Evolutionary conservation across 192 early-diverging fungal genomes (phyloP), one percentile per base, ranked within the genome.

Genomic region (Coemansia brasiliensis): DNA sequence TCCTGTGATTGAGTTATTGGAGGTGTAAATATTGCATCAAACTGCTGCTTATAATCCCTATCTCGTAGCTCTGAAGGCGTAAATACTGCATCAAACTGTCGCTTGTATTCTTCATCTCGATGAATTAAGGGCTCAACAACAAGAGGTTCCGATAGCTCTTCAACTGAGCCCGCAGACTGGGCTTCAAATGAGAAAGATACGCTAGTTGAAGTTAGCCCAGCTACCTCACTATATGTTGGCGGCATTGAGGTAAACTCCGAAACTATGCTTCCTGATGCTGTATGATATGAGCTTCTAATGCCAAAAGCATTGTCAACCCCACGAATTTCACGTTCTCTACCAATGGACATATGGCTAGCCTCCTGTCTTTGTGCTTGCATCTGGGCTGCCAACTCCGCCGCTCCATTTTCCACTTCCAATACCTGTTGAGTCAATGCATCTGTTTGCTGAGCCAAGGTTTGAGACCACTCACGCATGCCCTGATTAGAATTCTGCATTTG

Each of bases 221-320:
- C 44, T 16, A 27, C 49, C 11, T 43, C 26, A 5, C 45, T 39
- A 35, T 42, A 51, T 39, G 63, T 52, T 15, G 41, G 42, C 0
- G 72, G 72, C 72, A 63, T 59, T n/a, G n/a, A n/a, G 4, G 42
- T 51, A 40, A 37, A 13, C 25, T 17, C 17, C 32, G 39, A 43
- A 44, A 39, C 32, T 4, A 32, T 60, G 40, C 13, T 9, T 21
- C 1, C 39, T 4, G 27, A 24, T 40, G 37, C 38, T 3, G 50
- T 11, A 18, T 49, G 48, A 6, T 49, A 50, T 2, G 57, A 26
- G 24, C 64, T 66, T 10, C 46, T 53, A 1, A 57, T 52, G 29
- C 74, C 75, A 65, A 78, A 78, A 10, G 72, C 44, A 37, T 78
- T 69, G 17, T 71, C 75, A 67, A 78, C 70, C 57, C 75, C 72